These are phyloP conservation scores for Magnusiomyces sp. DNA, from an alignment of 1,139 yeast genomes.

Conservation along the genomic window DNA sequence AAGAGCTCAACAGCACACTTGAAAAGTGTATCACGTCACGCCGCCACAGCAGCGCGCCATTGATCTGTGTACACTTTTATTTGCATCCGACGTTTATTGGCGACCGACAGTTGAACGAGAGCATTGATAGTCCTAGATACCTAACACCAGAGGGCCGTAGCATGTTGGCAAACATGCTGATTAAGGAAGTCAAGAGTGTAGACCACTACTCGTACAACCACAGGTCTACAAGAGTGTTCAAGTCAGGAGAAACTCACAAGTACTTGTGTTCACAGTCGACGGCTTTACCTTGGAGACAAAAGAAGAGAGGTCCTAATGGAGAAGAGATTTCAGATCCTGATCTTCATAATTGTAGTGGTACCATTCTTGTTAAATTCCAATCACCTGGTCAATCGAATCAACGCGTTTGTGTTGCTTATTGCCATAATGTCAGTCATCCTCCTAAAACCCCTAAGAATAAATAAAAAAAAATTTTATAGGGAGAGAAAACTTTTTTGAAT, in stretches of 20 bases:
- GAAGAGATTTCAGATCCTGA: constrained; percentile 7
- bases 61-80: constrained; percentile 13
- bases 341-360: constrained; percentile 11
- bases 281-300: constrained; percentile 12
- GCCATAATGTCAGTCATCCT: constrained; percentile 13
- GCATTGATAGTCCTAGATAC: constrained; percentile 6
- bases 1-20: constrained; percentile 14
- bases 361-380: constrained; percentile 11
- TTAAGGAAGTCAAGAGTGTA: constrained; percentile 7
- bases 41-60: constrained; percentile 6
- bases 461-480: no score
- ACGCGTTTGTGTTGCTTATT: constrained; percentile 12
- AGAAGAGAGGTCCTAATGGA: constrained; percentile 9
- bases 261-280: constrained; percentile 13
- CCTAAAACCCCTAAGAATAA: constrained; percentile 4
- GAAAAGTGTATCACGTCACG: constrained; percentile 9
- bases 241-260: constrained; percentile 14
- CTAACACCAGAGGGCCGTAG: constrained; percentile 12
- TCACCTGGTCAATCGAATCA: constrained; percentile 10
- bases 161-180: constrained; percentile 9
- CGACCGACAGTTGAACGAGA: neutral
- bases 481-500: no score
- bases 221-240: constrained; percentile 11
- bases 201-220: constrained; percentile 12
- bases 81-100: constrained; percentile 9